A percentile compares a stretch with the other conserved stretches of the same genome.
Evolutionary conservation across 208 protist genomes (phyloP).

Genomic region (Trypanosoma theileri): DNA sequence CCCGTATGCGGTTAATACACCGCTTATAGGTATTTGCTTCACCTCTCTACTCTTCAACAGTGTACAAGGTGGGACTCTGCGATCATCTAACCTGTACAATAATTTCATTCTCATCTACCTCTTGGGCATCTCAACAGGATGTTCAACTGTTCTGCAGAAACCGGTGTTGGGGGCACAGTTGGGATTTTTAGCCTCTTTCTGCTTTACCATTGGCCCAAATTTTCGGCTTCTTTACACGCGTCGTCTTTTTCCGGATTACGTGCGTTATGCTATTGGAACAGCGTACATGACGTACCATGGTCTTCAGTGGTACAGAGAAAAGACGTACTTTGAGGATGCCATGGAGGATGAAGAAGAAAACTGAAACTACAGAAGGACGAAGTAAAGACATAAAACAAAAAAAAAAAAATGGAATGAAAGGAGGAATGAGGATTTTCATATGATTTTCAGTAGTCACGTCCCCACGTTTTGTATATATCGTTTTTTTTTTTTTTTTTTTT

Average conservation of each 20-base stretch:
- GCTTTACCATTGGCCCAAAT: conserved; percentile 56
- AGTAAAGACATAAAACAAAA: conserved; percentile 17
- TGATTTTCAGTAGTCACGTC: too few relatives aligned
- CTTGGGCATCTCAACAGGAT: conserved; percentile 56
- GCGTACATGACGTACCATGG: conserved; percentile 70
- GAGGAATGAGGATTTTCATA: too few relatives aligned
- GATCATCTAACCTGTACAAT: conserved; percentile 61
- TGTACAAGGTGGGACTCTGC: conserved; percentile 55
- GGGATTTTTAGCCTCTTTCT: conserved; percentile 42
- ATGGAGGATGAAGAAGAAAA: conserved; percentile 59
- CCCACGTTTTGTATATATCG: too few relatives aligned
- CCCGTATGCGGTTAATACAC: conserved; percentile 59
- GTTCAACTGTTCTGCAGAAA: conserved; percentile 32
- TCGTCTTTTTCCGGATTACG: conserved; percentile 57
- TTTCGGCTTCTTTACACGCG: conserved; percentile 58
- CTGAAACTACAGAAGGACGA: not conserved
- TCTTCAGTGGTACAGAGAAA: conserved; percentile 38
- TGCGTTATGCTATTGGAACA: conserved; percentile 65
- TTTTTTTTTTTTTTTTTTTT: too few relatives aligned
- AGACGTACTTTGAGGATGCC: conserved; percentile 71
- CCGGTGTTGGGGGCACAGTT: conserved; percentile 56
- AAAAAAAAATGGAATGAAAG: not conserved
- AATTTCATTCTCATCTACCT: conserved; percentile 50
- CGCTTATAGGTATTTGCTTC: conserved; percentile 54
- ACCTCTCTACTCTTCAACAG: conserved; percentile 73